These are phyloP conservation scores for Colletotrichum acutatum DNA, from an alignment of 2,329 filamentous ascomycete genomes.

Conservation along the genomic window DNA sequence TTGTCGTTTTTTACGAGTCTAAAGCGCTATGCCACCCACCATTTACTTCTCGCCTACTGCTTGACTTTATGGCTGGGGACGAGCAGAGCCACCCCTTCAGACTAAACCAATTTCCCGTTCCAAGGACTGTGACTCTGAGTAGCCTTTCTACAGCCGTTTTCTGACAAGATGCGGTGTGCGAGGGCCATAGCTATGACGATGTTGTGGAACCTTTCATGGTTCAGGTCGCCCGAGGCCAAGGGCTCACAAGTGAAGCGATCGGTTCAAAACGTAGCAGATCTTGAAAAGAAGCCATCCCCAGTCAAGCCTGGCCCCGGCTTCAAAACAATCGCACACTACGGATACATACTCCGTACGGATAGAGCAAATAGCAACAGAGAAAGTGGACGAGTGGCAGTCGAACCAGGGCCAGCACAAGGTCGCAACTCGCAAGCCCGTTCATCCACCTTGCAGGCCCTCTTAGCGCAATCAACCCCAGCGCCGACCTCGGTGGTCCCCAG, in stretches of 20 bases:
- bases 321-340: background rate
- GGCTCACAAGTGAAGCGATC: constrained; percentile 21
- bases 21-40: background rate
- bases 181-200: constrained; percentile 19
- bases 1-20: constrained; percentile 6
- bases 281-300: background rate
- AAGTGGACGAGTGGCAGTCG: background rate
- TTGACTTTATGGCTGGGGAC: background rate
- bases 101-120: constrained; percentile 6
- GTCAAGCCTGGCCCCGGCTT: constrained; percentile 4
- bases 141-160: background rate
- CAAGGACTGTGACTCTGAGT: constrained; percentile 2
- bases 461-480: constrained; percentile 11
- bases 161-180: constrained; percentile 28
- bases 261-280: constrained; percentile 27
- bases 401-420: constrained; percentile 4
- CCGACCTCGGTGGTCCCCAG: constrained; percentile 31
- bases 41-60: background rate
- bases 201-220: constrained; percentile 26
- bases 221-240: constrained; percentile 11
- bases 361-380: background rate
- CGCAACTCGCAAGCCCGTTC: background rate
- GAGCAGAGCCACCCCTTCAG: background rate
- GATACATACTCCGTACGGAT: background rate
- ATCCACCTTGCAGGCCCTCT: constrained; percentile 18